phyloP scores from a whole-genome alignment of 208 protist genomes.

The Balamuthia mandrillaris region DNA sequence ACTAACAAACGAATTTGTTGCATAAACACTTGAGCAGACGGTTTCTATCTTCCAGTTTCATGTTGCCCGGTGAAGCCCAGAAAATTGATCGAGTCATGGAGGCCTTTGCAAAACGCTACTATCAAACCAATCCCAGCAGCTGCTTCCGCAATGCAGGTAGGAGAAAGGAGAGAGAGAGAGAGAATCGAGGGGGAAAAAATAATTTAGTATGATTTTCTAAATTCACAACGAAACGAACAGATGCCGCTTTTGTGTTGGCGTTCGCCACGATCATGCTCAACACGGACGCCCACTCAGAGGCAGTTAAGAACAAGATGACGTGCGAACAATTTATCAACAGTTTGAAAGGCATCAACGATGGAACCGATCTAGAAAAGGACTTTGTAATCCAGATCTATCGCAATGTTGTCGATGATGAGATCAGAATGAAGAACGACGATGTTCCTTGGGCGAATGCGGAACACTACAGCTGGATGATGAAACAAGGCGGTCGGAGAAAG shows the following conservation, averaged over 20 bases:
- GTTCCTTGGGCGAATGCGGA: background rate
- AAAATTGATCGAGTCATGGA: constrained; percentile 94
- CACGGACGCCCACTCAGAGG: constrained; percentile 93
- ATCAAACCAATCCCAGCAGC: constrained; percentile 73
- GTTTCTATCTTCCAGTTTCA: background rate
- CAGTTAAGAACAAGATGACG: constrained; percentile 87
- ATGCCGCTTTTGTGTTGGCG: constrained; percentile 83
- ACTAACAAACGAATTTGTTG: background rate
- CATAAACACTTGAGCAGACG: background rate
- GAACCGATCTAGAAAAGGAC: background rate
- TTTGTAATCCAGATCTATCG: background rate
- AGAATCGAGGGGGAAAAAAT: too few species aligned
- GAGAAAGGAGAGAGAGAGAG: too few species aligned
- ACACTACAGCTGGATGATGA: background rate
- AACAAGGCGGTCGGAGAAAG: background rate
- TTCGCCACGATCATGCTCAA: constrained; percentile 96
- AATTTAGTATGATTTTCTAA: background rate
- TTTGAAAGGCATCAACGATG: background rate
- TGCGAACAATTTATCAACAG: constrained; percentile 77
- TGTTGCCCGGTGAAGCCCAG: constrained; percentile 91
- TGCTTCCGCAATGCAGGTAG: constrained; percentile 74
- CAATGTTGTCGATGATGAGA: background rate
- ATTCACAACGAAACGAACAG: too few species aligned
- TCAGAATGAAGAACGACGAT: constrained; percentile 5
- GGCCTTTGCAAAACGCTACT: constrained; percentile 88